These are phyloP conservation scores for Fragaria ananassa DNA, from an alignment of 306 rosid species.

Conservation along the genomic window DNA sequence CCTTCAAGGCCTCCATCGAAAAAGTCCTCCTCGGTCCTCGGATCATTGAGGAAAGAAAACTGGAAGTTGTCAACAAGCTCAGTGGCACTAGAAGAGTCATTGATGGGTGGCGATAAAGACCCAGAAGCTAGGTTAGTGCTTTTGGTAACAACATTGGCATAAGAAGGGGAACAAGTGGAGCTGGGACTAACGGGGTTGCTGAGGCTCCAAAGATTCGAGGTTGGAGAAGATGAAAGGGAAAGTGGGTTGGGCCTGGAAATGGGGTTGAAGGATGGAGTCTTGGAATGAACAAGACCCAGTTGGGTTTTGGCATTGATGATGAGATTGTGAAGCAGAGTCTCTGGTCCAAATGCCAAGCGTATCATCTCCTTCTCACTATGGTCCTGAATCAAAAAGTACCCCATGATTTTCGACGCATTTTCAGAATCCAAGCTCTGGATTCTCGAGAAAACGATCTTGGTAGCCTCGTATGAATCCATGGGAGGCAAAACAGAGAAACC, in stretches of 20 bases:
- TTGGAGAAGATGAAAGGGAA: constrained; percentile 49
- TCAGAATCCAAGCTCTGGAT: constrained; percentile 76
- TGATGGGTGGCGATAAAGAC: background rate
- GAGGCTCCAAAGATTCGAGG: constrained; percentile 47
- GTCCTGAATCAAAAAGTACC: constrained; percentile 64
- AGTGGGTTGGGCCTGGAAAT: constrained; percentile 70
- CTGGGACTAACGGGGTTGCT: constrained; percentile 51
- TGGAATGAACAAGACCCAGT: constrained; percentile 39
- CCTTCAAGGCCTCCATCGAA: constrained; percentile 20
- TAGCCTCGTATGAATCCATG: constrained; percentile 85
- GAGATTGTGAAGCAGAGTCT: constrained; percentile 50
- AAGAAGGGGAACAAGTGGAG: constrained; percentile 48
- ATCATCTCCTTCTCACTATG: constrained; percentile 69
- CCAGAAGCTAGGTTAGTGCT: constrained; percentile 40
- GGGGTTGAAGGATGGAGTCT: constrained; percentile 51
- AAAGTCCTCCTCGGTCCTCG: constrained; percentile 43
- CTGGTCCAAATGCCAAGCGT: constrained; percentile 67
- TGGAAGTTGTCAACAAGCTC: constrained; percentile 57
- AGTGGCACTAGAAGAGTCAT: background rate
- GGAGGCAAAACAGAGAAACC: background rate
- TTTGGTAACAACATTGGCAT: constrained; percentile 50
- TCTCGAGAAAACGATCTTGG: constrained; percentile 58
- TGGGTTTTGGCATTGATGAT: constrained; percentile 60
- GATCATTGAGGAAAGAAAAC: constrained; percentile 53
- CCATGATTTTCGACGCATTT: constrained; percentile 88